phyloP scores from a whole-genome alignment of 257 asterid species.

The Solanum pinnatisectum region DNA sequence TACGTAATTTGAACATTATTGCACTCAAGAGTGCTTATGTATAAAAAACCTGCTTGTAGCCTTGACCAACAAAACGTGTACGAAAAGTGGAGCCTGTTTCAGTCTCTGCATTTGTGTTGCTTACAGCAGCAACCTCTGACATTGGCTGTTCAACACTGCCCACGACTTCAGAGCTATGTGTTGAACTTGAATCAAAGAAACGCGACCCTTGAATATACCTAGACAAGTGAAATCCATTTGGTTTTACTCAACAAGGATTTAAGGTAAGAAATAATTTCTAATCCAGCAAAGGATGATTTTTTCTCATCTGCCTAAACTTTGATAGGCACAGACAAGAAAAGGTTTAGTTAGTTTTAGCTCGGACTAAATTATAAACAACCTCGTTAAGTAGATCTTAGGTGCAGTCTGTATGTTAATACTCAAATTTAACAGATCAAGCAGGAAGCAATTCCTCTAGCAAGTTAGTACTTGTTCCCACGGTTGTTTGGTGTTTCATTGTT shows the following conservation, averaged over 20 bases:
- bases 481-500: background rate
- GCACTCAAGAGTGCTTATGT: background rate
- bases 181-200: constrained; percentile 31
- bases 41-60: constrained; percentile 80
- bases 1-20: background rate
- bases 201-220: constrained; percentile 88
- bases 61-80: constrained; percentile 83
- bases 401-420: background rate
- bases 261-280: background rate
- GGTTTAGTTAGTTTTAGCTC: background rate
- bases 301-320: background rate
- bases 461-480: background rate
- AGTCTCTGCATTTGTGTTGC: constrained; percentile 10
- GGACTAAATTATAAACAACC: background rate
- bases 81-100: constrained; percentile 37
- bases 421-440: background rate
- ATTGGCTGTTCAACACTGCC: constrained; percentile 18
- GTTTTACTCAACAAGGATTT: background rate
- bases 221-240: constrained; percentile 6
- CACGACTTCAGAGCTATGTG: constrained; percentile 10
- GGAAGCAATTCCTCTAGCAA: background rate
- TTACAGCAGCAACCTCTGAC: constrained; percentile 24
- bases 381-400: background rate
- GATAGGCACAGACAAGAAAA: background rate
- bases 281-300: background rate